These are phyloP conservation scores for Leccinum broughii DNA, from an alignment of 768 basidiomycete species.

Conservation along the genomic window DNA sequence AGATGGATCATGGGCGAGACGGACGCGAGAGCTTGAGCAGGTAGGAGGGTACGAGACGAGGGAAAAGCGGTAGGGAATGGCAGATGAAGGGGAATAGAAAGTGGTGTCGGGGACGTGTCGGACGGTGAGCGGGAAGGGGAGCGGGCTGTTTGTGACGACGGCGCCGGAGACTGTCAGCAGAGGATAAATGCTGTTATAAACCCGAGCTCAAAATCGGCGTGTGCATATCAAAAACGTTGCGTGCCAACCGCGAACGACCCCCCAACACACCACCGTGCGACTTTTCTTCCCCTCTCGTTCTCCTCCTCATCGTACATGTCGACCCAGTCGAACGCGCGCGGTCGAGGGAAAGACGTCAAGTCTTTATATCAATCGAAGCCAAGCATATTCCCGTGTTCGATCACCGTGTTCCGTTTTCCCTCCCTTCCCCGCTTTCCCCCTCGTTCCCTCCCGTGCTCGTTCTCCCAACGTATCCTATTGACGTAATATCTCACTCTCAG, in stretches of 20 bases:
- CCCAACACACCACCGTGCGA: constrained; percentile 27
- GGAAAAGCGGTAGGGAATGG: background rate
- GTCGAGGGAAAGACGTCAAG: too few species aligned
- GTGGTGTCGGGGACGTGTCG: constrained; percentile 4
- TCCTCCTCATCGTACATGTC: background rate
- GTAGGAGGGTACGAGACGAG: constrained; percentile 2
- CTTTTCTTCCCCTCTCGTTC: constrained; percentile 24
- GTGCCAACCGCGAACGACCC: constrained; percentile 14
- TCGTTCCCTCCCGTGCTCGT: background rate
- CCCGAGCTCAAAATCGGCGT: constrained; percentile 34
- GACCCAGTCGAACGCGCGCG: too few species aligned
- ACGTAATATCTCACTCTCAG: constrained; percentile 2
- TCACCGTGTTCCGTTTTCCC: constrained; percentile 8
- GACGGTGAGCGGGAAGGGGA: constrained; percentile 3
- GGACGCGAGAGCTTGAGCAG: background rate
- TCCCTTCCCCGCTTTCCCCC: background rate
- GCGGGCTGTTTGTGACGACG: background rate
- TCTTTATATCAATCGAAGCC: constrained; percentile 21
- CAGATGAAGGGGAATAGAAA: background rate
- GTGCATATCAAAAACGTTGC: constrained; percentile 36
- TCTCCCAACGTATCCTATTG: background rate
- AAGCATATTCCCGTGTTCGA: constrained; percentile 17
- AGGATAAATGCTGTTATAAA: constrained; percentile 31
- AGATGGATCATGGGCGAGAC: constrained; percentile 48
- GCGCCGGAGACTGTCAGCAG: constrained; percentile 13